Base-by-base conservation (phyloP, 345 rosid species). In the Anacardium occidentale region DNA sequence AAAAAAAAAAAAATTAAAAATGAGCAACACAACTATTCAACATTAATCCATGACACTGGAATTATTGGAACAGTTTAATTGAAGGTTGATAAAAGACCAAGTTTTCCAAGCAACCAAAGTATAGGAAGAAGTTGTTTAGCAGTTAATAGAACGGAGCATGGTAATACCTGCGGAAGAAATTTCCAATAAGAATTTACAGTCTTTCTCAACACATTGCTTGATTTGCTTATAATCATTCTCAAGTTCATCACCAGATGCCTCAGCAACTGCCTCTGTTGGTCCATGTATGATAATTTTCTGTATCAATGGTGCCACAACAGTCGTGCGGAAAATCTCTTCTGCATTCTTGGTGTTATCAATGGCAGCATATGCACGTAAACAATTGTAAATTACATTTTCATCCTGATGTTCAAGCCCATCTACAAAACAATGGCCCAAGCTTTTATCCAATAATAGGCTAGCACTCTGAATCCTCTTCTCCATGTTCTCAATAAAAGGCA, bases 381-480 rank as follows among this genome's bases (percentile, higher is more conserved):
- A 95, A 81, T 95, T 96, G 86, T 91, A 96, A 76, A 96, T 89
- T 77, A 90, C 98, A 80, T 82, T 88, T 75, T 84, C 94, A 81
- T 96, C 97, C 37, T 77, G 85, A 69, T 91, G 89, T 75, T 91
- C 93, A 71, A 96, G 81, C 44, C 99, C 99, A 80, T 91, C 94
- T 67, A 87, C 79, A 74, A 96, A 96, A 88, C 99, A 96, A 78
- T 90, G 94, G 32, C 97, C 97, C 76, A 96, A 89, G 81, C 97
- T 91, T 68, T 97, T 96, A 89, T 93, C 94, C 68, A 96, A 79
- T 54, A 91, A 79, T 72, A 80, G 77, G 83, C 95, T 90, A 57
- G 98, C 96, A 81, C 88, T 89, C 80, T 84, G 92, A 80, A 90
- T 90, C 81, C 96, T 93, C 91, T 93, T 96, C 83, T 96, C 97